A percentile compares a stretch with the other conserved stretches of the same genome.
Conservation (phyloP, 495 filamentous ascomycete species). For the Daldinia bambusicola region DNA sequence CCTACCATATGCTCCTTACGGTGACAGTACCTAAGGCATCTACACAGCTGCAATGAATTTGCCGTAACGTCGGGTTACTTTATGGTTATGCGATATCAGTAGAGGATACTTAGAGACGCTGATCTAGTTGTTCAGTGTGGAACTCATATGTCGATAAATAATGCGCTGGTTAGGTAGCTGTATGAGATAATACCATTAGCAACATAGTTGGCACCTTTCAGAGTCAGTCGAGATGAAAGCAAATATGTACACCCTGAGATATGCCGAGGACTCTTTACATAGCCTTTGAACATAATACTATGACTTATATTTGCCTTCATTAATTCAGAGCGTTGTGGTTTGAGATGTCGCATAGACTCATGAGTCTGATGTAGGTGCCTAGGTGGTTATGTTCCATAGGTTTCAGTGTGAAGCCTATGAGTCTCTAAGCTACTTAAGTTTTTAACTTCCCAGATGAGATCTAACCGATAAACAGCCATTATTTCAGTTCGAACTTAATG, state of each 20-base stretch:
- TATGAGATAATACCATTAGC: not conserved
- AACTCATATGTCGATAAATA: not conserved
- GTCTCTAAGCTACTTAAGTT: not conserved
- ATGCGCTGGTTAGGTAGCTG: not conserved
- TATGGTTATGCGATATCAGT: not conserved
- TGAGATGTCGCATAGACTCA: not conserved
- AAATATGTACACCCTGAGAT: not conserved
- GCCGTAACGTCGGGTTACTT: not conserved
- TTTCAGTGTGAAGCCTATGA: not conserved
- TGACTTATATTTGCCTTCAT: not conserved
- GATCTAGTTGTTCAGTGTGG: not conserved
- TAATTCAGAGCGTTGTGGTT: not conserved
- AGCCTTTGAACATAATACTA: not conserved
- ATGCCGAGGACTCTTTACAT: not conserved
- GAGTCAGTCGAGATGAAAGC: not conserved
- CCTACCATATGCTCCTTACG: not conserved
- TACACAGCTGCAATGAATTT: not conserved
- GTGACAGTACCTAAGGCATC: not conserved
- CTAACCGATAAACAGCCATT: constrained; percentile 15
- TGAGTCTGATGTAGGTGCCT: not conserved
- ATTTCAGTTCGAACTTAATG: not conserved
- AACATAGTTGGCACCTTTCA: not conserved
- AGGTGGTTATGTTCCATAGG: not conserved
- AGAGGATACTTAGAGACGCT: not conserved
- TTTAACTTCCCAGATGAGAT: constrained; percentile 10